Conservation (phyloP, 768 basidiomycete species). For the Mrakia frigida region DNA sequence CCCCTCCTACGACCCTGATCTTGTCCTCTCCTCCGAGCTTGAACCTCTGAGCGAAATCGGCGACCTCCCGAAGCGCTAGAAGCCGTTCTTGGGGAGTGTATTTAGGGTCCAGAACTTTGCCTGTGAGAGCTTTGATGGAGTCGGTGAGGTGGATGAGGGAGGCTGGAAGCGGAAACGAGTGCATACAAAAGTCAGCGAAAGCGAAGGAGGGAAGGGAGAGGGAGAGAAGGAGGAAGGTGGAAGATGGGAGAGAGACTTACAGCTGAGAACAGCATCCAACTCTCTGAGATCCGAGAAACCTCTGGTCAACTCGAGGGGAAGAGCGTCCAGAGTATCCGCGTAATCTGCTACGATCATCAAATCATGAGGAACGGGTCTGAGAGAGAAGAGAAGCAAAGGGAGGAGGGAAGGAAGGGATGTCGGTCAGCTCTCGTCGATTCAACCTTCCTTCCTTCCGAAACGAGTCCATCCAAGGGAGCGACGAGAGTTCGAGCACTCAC, state of each 20-base stretch:
- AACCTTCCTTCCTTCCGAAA: no score
- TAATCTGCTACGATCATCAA: slow-evolving; percentile 58
- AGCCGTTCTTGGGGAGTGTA: slow-evolving; percentile 59
- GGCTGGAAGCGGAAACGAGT: slow-evolving; percentile 47
- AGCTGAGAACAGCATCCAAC: slow-evolving; percentile 84
- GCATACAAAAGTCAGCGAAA: slow-evolving; percentile 4
- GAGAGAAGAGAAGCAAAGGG: background rate
- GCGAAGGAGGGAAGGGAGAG: background rate
- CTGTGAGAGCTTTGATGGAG: slow-evolving; percentile 66
- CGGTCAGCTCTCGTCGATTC: background rate
- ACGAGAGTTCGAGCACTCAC: no score
- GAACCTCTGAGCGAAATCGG: slow-evolving; percentile 84
- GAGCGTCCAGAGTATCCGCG: slow-evolving; percentile 84
- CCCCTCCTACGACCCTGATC: slow-evolving; percentile 86
- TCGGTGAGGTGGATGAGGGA: slow-evolving; percentile 74
- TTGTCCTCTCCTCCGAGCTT: slow-evolving; percentile 96
- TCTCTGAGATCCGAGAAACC: slow-evolving; percentile 94
- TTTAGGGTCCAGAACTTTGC: slow-evolving; percentile 42
- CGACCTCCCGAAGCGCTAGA: slow-evolving; percentile 82
- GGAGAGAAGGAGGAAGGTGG: background rate
- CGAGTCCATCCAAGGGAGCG: no score
- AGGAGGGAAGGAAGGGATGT: background rate
- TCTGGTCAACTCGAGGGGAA: slow-evolving; percentile 89
- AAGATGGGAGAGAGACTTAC: slow-evolving; percentile 37
- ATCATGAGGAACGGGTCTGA: slow-evolving; percentile 25